Evolutionary conservation across 257 asterid genomes (phyloP).

Genomic region (Verbascum thapsus): DNA sequence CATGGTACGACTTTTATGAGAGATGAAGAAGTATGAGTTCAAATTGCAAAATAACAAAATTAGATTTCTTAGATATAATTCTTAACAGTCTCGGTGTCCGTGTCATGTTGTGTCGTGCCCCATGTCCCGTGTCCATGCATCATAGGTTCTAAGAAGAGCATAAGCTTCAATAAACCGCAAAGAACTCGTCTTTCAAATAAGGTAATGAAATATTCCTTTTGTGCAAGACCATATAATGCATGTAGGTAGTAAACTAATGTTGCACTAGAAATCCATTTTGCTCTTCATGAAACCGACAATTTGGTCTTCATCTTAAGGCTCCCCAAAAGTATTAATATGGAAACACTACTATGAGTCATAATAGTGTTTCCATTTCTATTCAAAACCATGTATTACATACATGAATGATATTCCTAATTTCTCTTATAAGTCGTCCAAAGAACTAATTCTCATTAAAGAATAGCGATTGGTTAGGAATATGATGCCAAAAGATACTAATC

Average conservation of each 20-base stretch:
- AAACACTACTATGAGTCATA: neutral
- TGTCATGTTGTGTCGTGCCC: too few species aligned
- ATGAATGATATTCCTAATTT: conserved; percentile 2
- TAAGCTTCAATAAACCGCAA: neutral
- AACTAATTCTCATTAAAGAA: neutral
- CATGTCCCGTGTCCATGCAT: too few species aligned
- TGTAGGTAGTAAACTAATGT: neutral
- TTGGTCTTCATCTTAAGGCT: conserved; percentile 2
- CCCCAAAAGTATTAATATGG: conserved; percentile 12
- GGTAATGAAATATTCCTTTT: conserved; percentile 7
- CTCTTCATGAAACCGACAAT: neutral
- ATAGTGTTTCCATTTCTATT: conserved; percentile 4
- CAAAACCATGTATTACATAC: neutral
- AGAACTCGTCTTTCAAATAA: neutral
- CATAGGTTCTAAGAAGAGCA: conserved; percentile 3
- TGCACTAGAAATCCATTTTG: neutral
- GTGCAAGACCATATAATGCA: neutral
- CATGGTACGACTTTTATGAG: too few species aligned
- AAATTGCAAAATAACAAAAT: too few species aligned
- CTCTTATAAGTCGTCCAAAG: neutral
- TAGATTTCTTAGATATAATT: too few species aligned
- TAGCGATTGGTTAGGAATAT: neutral
- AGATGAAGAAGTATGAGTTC: too few species aligned
- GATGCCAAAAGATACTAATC: conserved; percentile 6
- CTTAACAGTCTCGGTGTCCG: too few species aligned